Evolutionary conservation across 2,329 filamentous ascomycete species (phyloP), one percentile per base, ranked within the genome.

Genomic region (Aquanectria penicillioides): DNA sequence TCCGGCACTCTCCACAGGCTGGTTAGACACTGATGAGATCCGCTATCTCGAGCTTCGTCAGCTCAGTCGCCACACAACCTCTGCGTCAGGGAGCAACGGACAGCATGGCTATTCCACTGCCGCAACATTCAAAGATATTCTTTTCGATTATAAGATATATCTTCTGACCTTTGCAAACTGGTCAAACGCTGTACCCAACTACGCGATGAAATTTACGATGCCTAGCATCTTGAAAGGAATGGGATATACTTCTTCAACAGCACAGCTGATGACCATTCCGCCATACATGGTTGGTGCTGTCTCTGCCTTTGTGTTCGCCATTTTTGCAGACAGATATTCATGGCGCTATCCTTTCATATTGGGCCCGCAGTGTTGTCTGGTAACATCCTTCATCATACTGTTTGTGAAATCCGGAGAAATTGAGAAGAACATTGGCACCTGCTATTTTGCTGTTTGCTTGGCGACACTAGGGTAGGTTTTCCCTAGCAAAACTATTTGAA

Each of bases 111-210:
- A 69, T 46, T 74, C 79, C 37, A 71, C 75, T 51, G 71, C 67
- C 61, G 57, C 67, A 1, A 66, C 72, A 1, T 64, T 80, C n/a
- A 63, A 74, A 7, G 73, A 74, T 6, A 80, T 82, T 4, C 50
- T 83, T 1, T 71, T 70, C 6, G 81, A 83, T 64, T 83, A 79
- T 75, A 81, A 84, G 67, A 78, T 77, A 12, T 78, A 75, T 57
- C 66, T 76, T 9, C 60, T 83, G 6, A 76, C 15, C 29, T 11
- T 33, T n/a, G 29, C 15, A n/a, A 5, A 33, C 11, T 33, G 29
- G 29, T 33, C 29, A 33, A 33, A 33, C 12, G 6, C 29, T 13
- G 15, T 33, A n/a, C 29, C 29, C 12, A 33, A 33, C 12, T 33
- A 33, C 29, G 29, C 6, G 11, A 11, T 33, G 11, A 33, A 33